Percentiles rank a stretch among this genome's conserved stretches.
phyloP scores from a whole-genome alignment of 257 asterid species.

The Anisodus tanguticus region DNA sequence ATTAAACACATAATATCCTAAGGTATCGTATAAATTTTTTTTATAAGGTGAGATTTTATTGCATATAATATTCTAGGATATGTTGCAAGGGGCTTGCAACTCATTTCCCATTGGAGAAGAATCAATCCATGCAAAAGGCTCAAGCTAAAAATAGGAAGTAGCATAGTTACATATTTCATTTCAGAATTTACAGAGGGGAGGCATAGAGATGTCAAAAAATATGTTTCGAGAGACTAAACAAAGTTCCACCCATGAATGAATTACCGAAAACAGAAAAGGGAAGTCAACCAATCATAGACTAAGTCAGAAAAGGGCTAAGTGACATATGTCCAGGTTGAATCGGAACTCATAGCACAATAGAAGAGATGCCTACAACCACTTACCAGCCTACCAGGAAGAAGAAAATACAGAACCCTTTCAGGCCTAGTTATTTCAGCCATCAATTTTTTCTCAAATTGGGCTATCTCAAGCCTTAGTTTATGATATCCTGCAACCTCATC shows the following conservation, averaged over 20 bases:
- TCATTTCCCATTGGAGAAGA: conserved; percentile 2
- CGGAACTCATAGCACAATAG: background rate
- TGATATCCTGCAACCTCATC: conserved; percentile 88
- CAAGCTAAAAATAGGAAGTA: background rate
- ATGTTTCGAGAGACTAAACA: conserved; percentile 13
- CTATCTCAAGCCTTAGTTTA: conserved; percentile 75
- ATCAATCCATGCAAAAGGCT: background rate
- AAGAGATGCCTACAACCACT: conserved; percentile 34
- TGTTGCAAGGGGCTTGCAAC: background rate
- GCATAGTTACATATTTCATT: conserved; percentile 8
- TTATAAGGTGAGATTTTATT: background rate
- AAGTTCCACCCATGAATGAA: conserved; percentile 22
- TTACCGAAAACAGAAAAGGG: background rate
- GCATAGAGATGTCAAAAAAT: conserved; percentile 22
- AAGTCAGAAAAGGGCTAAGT: background rate
- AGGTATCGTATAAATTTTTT: background rate
- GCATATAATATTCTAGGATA: background rate
- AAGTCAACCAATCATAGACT: conserved; percentile 19
- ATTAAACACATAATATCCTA: conserved; percentile 12
- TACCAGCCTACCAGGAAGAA: conserved; percentile 96
- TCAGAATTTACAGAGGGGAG: conserved; percentile 6
- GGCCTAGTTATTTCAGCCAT: conserved; percentile 88
- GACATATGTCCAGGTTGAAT: background rate
- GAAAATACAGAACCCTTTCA: conserved; percentile 82
- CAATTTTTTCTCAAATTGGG: conserved; percentile 79